A percentile compares a stretch with the other conserved stretches of the same genome.
These are phyloP conservation scores for Diospyros kaki DNA, from an alignment of 148 eudicot genomes.

Conservation along the genomic window DNA sequence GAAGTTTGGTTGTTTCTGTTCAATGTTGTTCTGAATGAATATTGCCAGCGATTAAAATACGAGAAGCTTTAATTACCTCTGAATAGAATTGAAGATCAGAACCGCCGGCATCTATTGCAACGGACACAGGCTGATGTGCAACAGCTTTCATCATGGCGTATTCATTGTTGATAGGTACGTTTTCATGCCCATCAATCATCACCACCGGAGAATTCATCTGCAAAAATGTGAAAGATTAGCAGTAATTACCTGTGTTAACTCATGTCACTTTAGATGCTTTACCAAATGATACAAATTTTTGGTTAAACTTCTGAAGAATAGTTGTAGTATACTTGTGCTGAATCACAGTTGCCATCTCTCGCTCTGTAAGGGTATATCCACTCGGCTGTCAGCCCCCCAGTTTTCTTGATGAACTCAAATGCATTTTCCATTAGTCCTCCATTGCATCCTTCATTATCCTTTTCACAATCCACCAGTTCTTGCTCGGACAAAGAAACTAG, in stretches of 20 bases:
- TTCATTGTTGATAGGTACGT: conserved; percentile 62
- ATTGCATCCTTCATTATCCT: conserved; percentile 53
- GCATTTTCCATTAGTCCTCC: conserved; percentile 59
- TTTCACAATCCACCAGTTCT: conserved; percentile 64
- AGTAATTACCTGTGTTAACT: no score
- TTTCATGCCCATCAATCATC: conserved; percentile 67
- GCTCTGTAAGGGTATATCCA: conserved; percentile 43
- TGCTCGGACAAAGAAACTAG: conserved; percentile 68
- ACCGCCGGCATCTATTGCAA: conserved; percentile 67
- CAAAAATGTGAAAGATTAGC: neutral
- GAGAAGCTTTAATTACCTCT: conserved; percentile 33
- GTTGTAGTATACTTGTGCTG: conserved; percentile 38
- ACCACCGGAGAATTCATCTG: conserved; percentile 59
- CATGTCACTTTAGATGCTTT: no score
- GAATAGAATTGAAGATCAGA: conserved; percentile 61
- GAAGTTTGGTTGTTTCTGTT: no score
- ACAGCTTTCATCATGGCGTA: conserved; percentile 64
- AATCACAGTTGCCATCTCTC: conserved; percentile 30
- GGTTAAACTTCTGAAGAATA: neutral
- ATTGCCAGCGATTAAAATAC: neutral
- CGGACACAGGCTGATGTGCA: conserved; percentile 73
- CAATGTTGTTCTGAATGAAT: no score
- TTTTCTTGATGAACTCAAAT: conserved; percentile 37
- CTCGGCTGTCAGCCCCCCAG: conserved; percentile 42
- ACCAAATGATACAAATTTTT: neutral